Base-by-base conservation (phyloP, 192 early-diverging fungal species). In the Glomus cerebriforme region DNA sequence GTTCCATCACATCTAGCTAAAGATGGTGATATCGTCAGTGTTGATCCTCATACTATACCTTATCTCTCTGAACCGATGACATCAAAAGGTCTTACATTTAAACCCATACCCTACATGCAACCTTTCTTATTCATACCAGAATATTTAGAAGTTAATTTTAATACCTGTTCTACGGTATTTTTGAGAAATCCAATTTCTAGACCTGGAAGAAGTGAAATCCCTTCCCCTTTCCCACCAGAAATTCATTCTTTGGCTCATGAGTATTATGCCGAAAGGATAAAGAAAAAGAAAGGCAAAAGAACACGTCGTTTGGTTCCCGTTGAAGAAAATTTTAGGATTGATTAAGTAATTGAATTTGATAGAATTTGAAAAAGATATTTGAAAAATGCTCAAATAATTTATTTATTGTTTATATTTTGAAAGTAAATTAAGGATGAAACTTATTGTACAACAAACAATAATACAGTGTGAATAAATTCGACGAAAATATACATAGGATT, bases 121-220 rank as follows among this genome's bases (percentile, higher is more conserved):
- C 96, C 98, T 13, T 97, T 93, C 89, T 92, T 99, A 91, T 99
- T 97, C 82, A 89, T 97, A 24, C 98, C 98, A 9, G 91, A 95
- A 67, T 99, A 99, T 83, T 92, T 99, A 32, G 98, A 99, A 86
- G 96, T 99, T 66, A 93, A 96, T 87, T 99, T 96, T 87, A 92
- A 93, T 82, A 96, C 93, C 8, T 97, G 96, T 90, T 94, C 93
- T 37, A 87, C 90, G 1, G 91, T 96, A 62, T 96, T 96, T 81
- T 84, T 99, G 62, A 92, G 96, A 71, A 85, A 92, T 32, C 98
- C 98, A 17, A 89, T 97, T 62, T 94, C 94, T 27, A 90, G 94
- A 80, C 95, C 96, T 17, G 88, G 90, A 77, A 81, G 86, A 49
- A 92, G 93, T 72, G 98, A 99, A 87, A 88, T 99, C 37, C 98